A percentile compares a stretch with the other conserved stretches of the same genome.
Conservation (phyloP, 2,329 filamentous ascomycete genomes). For the Alternaria arbusti region DNA sequence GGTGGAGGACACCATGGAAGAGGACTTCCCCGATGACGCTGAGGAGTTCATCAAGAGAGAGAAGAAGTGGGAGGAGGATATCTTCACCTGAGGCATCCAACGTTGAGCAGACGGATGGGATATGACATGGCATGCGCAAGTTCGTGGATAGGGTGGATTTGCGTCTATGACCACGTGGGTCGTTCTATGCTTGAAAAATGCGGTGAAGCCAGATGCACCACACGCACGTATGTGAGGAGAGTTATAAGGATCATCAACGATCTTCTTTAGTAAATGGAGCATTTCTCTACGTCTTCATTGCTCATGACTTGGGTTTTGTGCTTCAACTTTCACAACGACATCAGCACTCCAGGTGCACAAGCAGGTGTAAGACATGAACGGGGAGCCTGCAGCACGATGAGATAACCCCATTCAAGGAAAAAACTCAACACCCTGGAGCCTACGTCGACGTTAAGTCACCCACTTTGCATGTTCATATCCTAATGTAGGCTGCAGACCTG, state of each 20-base stretch:
- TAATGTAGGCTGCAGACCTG: neutral
- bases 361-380: too few species aligned
- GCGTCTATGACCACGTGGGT: too few species aligned
- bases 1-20: neutral
- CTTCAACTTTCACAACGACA: neutral
- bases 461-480: neutral
- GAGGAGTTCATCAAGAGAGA: constrained; percentile 22
- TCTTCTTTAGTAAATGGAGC: neutral
- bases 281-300: neutral
- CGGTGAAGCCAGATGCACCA: neutral
- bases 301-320: neutral
- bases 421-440: neutral
- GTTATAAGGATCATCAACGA: neutral
- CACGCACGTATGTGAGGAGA: neutral
- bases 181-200: neutral
- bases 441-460: neutral
- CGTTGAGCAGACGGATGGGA: neutral
- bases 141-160: too few species aligned
- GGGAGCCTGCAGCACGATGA: too few species aligned
- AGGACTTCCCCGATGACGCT: constrained; percentile 14
- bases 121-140: too few species aligned
- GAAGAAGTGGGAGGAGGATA: constrained; percentile 8
- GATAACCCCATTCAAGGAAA: too few species aligned
- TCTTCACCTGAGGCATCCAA: neutral
- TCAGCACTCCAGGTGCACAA: too few species aligned